Conservation (phyloP, 2,329 filamentous ascomycete genomes). For the Emergomyces pasteurianus region DNA sequence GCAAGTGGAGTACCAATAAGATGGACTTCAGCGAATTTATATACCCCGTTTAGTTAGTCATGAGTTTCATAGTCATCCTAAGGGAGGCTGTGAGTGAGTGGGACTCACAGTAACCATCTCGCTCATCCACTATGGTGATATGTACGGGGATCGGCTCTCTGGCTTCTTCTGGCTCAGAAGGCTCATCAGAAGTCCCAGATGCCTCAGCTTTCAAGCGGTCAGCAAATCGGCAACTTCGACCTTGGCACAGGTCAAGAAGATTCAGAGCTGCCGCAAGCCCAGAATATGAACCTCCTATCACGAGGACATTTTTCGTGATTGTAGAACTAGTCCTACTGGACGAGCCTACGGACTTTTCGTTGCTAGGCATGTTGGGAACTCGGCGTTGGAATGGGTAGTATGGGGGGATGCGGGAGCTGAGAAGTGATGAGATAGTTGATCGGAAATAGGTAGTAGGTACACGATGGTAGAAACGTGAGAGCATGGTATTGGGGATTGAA, state of each 20-base stretch:
- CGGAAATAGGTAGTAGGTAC: neutral
- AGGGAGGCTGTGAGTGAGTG: neutral
- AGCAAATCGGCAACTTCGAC: constrained; percentile 36
- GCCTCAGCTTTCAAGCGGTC: constrained; percentile 1
- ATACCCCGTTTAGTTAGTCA: neutral
- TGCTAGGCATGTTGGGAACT: constrained; percentile 23
- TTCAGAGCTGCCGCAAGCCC: constrained; percentile 56
- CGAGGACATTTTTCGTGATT: constrained; percentile 42
- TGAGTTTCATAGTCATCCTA: constrained; percentile 1
- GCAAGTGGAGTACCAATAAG: constrained; percentile 64
- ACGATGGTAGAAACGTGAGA: neutral
- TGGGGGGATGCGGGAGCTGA: neutral
- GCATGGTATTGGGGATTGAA: neutral
- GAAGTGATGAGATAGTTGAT: neutral
- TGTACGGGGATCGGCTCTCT: constrained; percentile 42
- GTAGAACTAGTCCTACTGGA: neutral
- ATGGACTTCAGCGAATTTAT: constrained; percentile 47
- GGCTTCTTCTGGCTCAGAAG: constrained; percentile 12
- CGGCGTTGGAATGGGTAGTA: neutral
- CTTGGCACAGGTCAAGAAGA: constrained; percentile 52
- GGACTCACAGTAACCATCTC: constrained; percentile 64
- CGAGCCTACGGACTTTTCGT: neutral
- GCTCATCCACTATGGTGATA: constrained; percentile 61
- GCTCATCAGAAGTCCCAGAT: neutral
- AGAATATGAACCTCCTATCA: constrained; percentile 60